phyloP scores from a whole-genome alignment of 768 basidiomycete species.

The Leccinum olivaceopallidum region DNA sequence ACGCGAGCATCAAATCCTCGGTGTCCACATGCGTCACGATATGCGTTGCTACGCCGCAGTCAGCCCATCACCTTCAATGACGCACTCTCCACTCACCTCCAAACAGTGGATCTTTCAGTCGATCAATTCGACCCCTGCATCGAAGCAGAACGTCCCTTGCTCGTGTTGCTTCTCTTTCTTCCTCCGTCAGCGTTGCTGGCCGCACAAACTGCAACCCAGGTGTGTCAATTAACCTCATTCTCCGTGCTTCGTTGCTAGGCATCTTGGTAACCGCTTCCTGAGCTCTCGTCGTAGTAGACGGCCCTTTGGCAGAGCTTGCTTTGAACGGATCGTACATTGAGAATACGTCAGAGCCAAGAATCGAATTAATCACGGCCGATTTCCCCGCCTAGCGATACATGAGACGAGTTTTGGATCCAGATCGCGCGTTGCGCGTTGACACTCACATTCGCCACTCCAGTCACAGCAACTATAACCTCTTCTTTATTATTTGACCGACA shows the following conservation, averaged over 20 bases:
- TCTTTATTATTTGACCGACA: slow-evolving; percentile 48
- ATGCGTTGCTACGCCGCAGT: slow-evolving; percentile 51
- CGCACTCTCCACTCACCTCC: slow-evolving; percentile 52
- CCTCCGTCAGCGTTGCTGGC: slow-evolving; percentile 31
- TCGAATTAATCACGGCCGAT: slow-evolving; percentile 81
- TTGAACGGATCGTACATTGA: slow-evolving; percentile 56
- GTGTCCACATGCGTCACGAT: slow-evolving; percentile 66
- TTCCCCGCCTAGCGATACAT: slow-evolving; percentile 66
- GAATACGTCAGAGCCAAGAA: slow-evolving; percentile 51
- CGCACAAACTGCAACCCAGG: slow-evolving; percentile 72
- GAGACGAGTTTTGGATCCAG: slow-evolving; percentile 6
- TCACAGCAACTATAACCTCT: slow-evolving; percentile 68
- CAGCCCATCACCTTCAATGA: slow-evolving; percentile 10
- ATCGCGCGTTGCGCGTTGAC: neutral
- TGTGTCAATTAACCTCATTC: slow-evolving; percentile 77
- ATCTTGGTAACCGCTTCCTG: slow-evolving; percentile 58
- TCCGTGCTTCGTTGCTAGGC: slow-evolving; percentile 37
- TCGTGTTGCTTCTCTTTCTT: slow-evolving; percentile 26
- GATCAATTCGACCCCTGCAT: slow-evolving; percentile 79
- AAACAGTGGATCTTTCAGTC: slow-evolving; percentile 75
- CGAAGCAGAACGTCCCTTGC: slow-evolving; percentile 78
- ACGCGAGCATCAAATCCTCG: slow-evolving; percentile 89
- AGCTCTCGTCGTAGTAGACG: slow-evolving; percentile 68
- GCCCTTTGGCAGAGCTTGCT: slow-evolving; percentile 50
- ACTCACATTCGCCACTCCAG: slow-evolving; percentile 82